Base-by-base conservation (phyloP, 805 yeast genomes). In the Barnettozyma populi region DNA sequence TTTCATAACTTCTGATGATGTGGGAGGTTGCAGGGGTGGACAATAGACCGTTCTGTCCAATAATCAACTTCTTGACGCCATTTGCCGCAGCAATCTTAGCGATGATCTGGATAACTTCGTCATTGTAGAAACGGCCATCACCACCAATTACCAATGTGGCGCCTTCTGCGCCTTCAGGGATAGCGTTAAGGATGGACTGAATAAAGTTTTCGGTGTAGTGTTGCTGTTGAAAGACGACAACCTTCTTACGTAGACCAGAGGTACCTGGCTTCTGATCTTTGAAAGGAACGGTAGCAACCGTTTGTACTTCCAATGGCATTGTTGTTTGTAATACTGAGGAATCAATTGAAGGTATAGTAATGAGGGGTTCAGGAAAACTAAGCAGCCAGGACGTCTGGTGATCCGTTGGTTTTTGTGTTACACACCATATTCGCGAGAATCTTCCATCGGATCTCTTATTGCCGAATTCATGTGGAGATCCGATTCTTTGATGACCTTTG, bases 21-120 rank as follows among this genome's bases (percentile, higher is more conserved):
- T 90, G 88, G n/a, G 96, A 87, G 19, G 97, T 92, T 16, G 98
- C 97, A 1, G 98, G 99, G 4, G 99, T 94, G 19, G 96, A 87
- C 45, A 94, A 73, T 49, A 94, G 74, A 19, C 97, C 97, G 59
- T 85, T 62, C 60, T 88, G 87, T 52, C 99, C 99, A 53, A 92
- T 74, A 55, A 92, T 84, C 59, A 92, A 71, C 65, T 88, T 87
- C 58, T 71, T 74, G 47, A 90, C 96, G 34, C 96, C 96, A 63
- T 92, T 92, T 41, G 92, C 99, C 29, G 95, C 95, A 51, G 87
- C 84, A 46, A 92, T 87, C 56, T 80, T 70, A 32, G 88, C 85
- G 59, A 92, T 92, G 62, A 84, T 70, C 63, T 89, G 87, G 59
- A 94, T 79, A 36, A 90, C 90, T 40, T 73, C 76, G 57, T 79